Percentiles rank a stretch among this genome's conserved stretches.
Evolutionary conservation across 495 filamentous ascomycete genomes (phyloP).

Genomic region (Pyronema domesticum): DNA sequence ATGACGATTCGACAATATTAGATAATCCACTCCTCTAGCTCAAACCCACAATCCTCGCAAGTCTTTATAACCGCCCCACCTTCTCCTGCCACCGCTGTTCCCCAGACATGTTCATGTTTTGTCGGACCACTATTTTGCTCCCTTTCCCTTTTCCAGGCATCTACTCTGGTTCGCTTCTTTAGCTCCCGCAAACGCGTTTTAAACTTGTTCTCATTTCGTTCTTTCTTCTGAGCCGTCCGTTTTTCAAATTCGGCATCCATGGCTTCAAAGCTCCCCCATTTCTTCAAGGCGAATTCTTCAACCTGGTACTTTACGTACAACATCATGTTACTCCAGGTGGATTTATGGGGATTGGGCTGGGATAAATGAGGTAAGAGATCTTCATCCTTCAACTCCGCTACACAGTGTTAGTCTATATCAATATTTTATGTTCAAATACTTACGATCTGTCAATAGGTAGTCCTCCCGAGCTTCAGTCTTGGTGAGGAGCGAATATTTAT

Average conservation of each 20-base stretch:
- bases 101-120: conserved; percentile 90
- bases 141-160: conserved; percentile 52
- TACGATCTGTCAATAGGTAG: conserved; percentile 84
- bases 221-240: conserved; percentile 66
- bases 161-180: conserved; percentile 83
- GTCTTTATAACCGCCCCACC: conserved; percentile 63
- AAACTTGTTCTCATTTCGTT: conserved; percentile 79
- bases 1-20: background rate
- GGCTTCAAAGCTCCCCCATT: conserved; percentile 71
- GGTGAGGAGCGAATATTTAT: conserved; percentile 82
- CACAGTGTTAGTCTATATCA: background rate
- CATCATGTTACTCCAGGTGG: conserved; percentile 97
- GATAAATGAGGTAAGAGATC: conserved; percentile 75
- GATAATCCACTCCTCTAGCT: conserved; percentile 89
- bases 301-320: conserved; percentile 85
- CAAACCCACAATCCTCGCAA: conserved; percentile 83
- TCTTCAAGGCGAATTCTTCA: conserved; percentile 63
- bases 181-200: conserved; percentile 69
- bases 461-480: conserved; percentile 94
- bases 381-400: conserved; percentile 68
- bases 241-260: conserved; percentile 80
- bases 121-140: conserved; percentile 31
- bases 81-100: conserved; percentile 54
- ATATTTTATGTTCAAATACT: conserved; percentile 23
- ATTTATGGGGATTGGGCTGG: conserved; percentile 84